Conservation (phyloP, 345 rosid genomes). For the Syzygium jambos region DNA sequence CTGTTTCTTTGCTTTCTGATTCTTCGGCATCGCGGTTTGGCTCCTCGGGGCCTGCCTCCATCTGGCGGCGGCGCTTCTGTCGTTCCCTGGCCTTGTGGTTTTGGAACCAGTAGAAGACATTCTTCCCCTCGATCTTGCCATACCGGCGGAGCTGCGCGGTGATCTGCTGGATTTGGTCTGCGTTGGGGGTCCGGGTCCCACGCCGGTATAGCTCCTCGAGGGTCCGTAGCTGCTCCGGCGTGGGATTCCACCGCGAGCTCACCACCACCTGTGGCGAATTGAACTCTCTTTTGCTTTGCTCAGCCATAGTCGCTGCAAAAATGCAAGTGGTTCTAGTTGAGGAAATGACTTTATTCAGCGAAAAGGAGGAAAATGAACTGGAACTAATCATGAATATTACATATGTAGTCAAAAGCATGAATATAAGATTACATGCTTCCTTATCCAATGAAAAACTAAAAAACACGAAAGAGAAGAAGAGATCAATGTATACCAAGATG, state of each 20-base stretch:
- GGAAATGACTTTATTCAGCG: neutral
- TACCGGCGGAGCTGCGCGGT: constrained; percentile 74
- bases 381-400: neutral
- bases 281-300: constrained; percentile 63
- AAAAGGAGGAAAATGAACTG: neutral
- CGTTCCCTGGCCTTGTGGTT: constrained; percentile 95
- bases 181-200: constrained; percentile 87
- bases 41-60: constrained; percentile 43
- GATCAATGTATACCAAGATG: constrained; percentile 32
- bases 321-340: neutral
- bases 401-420: neutral
- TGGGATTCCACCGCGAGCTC: constrained; percentile 95
- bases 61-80: constrained; percentile 74
- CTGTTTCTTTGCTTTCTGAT: constrained; percentile 51
- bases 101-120: constrained; percentile 97
- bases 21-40: constrained; percentile 17
- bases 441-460: neutral
- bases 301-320: constrained; percentile 23
- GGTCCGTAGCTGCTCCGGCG: constrained; percentile 75
- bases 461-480: neutral
- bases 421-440: neutral
- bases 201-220: constrained; percentile 77
- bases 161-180: constrained; percentile 88
- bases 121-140: constrained; percentile 96
- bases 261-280: constrained; percentile 51